A percentile compares a stretch with the other conserved stretches of the same genome.
These are phyloP conservation scores for Hypoxylon sp. DNA, from an alignment of 2,329 filamentous ascomycete genomes.

Conservation along the genomic window DNA sequence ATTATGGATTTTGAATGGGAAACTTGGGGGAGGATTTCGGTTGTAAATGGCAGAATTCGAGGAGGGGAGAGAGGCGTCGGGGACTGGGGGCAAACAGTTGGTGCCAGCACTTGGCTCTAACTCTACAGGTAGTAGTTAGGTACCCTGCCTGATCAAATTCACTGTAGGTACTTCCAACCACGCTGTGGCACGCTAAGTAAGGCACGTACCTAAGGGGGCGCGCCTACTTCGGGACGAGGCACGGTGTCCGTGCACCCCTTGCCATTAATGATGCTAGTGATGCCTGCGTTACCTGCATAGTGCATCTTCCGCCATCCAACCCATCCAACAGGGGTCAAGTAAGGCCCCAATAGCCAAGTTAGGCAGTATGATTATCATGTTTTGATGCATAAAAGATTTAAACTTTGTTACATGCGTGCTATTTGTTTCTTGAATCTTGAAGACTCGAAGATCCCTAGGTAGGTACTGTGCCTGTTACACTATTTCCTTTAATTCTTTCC, in stretches of 20 bases:
- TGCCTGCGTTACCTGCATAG: no score
- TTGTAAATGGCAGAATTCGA: conserved; percentile 18
- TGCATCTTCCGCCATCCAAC: no score
- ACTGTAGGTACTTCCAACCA: conserved; percentile 26
- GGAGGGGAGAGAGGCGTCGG: conserved; percentile 20
- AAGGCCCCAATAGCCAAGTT: conserved; percentile 2
- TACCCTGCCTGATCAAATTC: not conserved
- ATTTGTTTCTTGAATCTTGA: not conserved
- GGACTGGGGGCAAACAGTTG: conserved; percentile 10
- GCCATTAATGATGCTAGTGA: no score
- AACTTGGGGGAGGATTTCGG: conserved; percentile 10
- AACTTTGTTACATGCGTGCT: not conserved
- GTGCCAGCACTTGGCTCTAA: conserved; percentile 8
- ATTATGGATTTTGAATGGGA: not conserved
- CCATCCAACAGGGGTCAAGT: not conserved
- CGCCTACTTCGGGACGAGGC: not conserved
- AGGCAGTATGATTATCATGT: conserved; percentile 7
- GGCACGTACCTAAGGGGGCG: conserved; percentile 1
- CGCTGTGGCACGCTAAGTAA: conserved; percentile 16
- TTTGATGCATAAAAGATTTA: not conserved
- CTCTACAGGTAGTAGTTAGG: not conserved
- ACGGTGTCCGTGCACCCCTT: conserved; percentile 5
- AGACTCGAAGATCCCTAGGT: no score
- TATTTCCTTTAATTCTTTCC: no score
- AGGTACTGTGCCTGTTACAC: no score